Base-by-base conservation (phyloP, 257 asterid species). In the Nicotiana noctiflora region DNA sequence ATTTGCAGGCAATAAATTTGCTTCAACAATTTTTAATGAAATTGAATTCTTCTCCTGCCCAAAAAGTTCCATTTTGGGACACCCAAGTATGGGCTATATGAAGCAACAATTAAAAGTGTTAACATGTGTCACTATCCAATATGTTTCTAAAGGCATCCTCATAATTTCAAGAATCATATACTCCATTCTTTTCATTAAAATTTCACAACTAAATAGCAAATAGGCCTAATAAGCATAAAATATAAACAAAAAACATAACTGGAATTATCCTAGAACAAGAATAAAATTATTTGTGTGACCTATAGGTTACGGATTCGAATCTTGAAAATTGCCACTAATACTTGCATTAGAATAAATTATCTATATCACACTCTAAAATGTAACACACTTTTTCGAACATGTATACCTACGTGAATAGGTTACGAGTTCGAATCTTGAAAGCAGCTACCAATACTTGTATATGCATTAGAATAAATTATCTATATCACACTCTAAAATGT, bases 91-190 rank as follows among this genome's bases (percentile, higher is more conserved):
- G 83, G 79, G 49, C 8, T 53, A 63, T 75, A 19, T 44, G 53
- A 67, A 80, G 59, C 55, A 80, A 53, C 49, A 40, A 53, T 80
- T 1, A 55, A 67, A 65, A 18, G 74, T 80, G 3, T 29, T 19
- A 25, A 78, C 81, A 78, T 59, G 81, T 62, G 81, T 78, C 81
- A 62, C 72, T 18, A 78, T 78, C 81, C 81, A 57, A 56, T 27
- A 27, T 10, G 6, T 56, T 60, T 32, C 81, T 77, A 77, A 60
- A 60, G 25, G n/a, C 19, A 37, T 59, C 81, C 72, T 62, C 74
- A 78, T 56, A 3, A 37, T 62, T 57, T 62, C 55, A 78, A 60
- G 55, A 77, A 59, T 37, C 66, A 31, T 14, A 49, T 49, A 6
- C 78, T 49, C 79, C 44, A 70, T 27, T 74, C 21, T 56, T 49